A percentile compares a stretch with the other conserved stretches of the same genome.
Conservation (phyloP, 768 basidiomycete genomes). For the Stropharia rugosoannulata region DNA sequence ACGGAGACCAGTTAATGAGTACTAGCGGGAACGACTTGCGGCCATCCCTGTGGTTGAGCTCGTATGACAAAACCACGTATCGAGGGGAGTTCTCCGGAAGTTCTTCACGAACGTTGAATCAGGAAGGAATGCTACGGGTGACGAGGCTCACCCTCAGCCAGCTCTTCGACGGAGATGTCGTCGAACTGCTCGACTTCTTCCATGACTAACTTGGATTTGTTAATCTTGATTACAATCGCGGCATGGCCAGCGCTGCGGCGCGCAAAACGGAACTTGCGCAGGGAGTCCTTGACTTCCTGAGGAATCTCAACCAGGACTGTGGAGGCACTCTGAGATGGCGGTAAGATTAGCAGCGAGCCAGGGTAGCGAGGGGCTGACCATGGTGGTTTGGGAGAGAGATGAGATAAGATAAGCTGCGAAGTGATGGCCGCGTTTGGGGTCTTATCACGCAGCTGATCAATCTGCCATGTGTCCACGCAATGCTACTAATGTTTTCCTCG, state of each 20-base stretch:
- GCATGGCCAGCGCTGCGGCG: constrained; percentile 73
- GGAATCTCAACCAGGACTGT: constrained; percentile 71
- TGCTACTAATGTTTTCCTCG: neutral
- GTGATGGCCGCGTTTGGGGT: constrained; percentile 8
- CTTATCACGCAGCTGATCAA: constrained; percentile 7
- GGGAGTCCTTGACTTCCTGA: constrained; percentile 67
- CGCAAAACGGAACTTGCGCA: constrained; percentile 78
- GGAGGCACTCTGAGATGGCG: constrained; percentile 53
- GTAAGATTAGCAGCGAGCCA: constrained; percentile 9
- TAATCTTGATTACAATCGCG: constrained; percentile 87
- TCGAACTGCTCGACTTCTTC: constrained; percentile 82
- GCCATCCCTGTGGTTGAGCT: constrained; percentile 77
- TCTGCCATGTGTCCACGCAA: neutral
- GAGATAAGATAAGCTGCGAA: constrained; percentile 28
- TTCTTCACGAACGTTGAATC: constrained; percentile 42
- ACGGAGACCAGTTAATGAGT: constrained; percentile 87
- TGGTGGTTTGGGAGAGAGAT: constrained; percentile 18
- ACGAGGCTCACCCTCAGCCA: constrained; percentile 72
- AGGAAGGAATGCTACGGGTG: neutral
- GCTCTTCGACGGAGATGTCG: constrained; percentile 74
- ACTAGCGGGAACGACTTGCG: constrained; percentile 84
- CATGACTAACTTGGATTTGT: constrained; percentile 79
- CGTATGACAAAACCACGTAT: constrained; percentile 83
- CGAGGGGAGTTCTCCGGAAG: constrained; percentile 86
- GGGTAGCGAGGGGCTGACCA: constrained; percentile 29